Evolutionary conservation across 75 land plant genomes (phyloP), one percentile per base, ranked within the genome.

Genomic region (Sequoiadendron giganteum): DNA sequence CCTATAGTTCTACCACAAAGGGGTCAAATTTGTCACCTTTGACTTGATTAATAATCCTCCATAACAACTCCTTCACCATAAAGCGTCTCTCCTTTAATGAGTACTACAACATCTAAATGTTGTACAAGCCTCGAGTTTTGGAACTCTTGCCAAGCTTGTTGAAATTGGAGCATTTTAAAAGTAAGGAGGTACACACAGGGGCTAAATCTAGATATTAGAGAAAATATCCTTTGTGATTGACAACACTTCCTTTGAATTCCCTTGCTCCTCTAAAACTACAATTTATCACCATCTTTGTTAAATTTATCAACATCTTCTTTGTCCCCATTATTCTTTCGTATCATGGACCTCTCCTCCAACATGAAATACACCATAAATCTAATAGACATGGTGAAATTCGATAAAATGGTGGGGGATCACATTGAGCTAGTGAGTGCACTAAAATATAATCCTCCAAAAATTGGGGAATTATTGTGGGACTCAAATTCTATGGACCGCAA

Each of bases 321-420:
- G 2, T 54, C 54, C 34, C 18, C 42, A 40, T 79, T 77, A 18
- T 45, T 83, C 85, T 90, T 93, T 21, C 95, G 94, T 5, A 87
- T 91, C 5, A 94, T 94, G n/a, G 93, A 95, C 45, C 88, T 91
- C 58, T 91, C 91, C 75, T 94, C 96, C 97, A 96, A 96, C 39
- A 86, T 58, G 90, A 96, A 94, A 7, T 95, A 95, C 8, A 94
- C 88, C 2, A 86, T 84, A 21, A 91, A 89, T 8, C 87, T 45
- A 65, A 88, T 48, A 52, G 84, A 15, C 25, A 49, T 38, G 88
- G n/a, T n/a, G 81, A 76, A 40, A 16, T 86, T 42, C 15, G 45
- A 55, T 84, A 82, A 56, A 68, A 91, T n/a, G n/a, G n/a, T n/a
- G n/a, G n/a, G n/a, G n/a, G n/a, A n/a, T n/a, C n/a, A n/a, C n/a